Percentiles rank a stretch among this genome's conserved stretches.
Evolutionary conservation across 352 stramenopile genomes (phyloP).

Genomic region (Phytophthora kernoviae): DNA sequence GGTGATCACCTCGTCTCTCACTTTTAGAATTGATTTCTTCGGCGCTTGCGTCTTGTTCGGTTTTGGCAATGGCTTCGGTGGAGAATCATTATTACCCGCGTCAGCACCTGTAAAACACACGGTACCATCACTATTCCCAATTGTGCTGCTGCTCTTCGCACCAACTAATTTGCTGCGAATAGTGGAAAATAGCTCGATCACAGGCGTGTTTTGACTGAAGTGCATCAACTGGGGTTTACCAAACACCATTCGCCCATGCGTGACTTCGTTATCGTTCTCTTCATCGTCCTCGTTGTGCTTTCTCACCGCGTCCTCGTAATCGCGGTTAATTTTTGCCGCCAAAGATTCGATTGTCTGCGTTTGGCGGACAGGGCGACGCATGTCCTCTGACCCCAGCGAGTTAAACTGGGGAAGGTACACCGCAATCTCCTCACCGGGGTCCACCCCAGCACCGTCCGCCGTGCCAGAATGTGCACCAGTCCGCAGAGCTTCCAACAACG

Average conservation of each 20-base stretch:
- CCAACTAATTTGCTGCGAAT: conserved; percentile 41
- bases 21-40: conserved; percentile 64
- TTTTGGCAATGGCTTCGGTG: conserved; percentile 31
- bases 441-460: conserved; percentile 14
- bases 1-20: conserved; percentile 38
- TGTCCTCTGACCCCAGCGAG: conserved; percentile 65
- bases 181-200: conserved; percentile 48
- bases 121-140: neutral
- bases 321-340: conserved; percentile 50
- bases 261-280: conserved; percentile 27
- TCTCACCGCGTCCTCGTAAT: conserved; percentile 57
- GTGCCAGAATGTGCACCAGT: conserved; percentile 6
- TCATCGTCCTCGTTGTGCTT: conserved; percentile 32
- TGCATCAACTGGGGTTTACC: conserved; percentile 52
- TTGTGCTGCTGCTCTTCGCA: conserved; percentile 1
- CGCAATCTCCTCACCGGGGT: conserved; percentile 39
- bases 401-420: conserved; percentile 66
- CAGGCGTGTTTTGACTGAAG: conserved; percentile 38
- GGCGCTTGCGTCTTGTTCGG: conserved; percentile 53
- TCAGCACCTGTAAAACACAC: neutral
- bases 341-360: conserved; percentile 63
- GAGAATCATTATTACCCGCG: conserved; percentile 15
- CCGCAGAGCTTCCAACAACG: conserved; percentile 35
- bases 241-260: conserved; percentile 49
- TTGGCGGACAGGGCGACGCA: conserved; percentile 53